A percentile compares a stretch with the other conserved stretches of the same genome.
Conservation (phyloP, 2,329 filamentous ascomycete genomes). For the Cladosporium cucumerinum region DNA sequence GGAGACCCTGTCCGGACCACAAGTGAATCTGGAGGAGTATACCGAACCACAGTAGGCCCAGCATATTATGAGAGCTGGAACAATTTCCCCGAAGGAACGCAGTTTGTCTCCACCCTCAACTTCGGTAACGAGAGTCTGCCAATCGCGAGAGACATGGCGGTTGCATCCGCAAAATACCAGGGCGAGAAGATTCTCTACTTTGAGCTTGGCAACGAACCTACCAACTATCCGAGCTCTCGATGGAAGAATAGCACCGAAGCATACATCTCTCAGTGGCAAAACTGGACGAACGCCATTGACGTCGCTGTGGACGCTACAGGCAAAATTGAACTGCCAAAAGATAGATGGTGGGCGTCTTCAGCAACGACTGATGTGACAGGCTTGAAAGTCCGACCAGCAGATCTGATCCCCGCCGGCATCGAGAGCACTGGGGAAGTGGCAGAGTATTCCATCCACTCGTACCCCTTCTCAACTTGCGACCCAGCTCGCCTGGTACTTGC, state of each 20-base stretch:
- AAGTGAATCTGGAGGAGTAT: slow-evolving; percentile 28
- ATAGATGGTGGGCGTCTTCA: slow-evolving; percentile 30
- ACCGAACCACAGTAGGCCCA: slow-evolving; percentile 30
- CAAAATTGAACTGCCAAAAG: slow-evolving; percentile 14
- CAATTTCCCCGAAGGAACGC: slow-evolving; percentile 29
- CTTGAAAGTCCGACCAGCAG: slow-evolving; percentile 29
- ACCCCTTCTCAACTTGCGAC: slow-evolving; percentile 32
- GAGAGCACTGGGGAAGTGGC: slow-evolving; percentile 26
- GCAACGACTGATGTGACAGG: slow-evolving; percentile 30
- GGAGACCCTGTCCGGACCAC: slow-evolving; percentile 27
- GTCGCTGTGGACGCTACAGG: slow-evolving; percentile 23
- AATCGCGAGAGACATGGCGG: slow-evolving; percentile 29
- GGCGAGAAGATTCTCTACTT: slow-evolving; percentile 26
- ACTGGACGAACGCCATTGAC: slow-evolving; percentile 30
- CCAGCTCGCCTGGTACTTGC: slow-evolving; percentile 25
- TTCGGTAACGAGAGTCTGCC: slow-evolving; percentile 30
- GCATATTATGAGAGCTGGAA: slow-evolving; percentile 33
- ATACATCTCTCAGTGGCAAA: slow-evolving; percentile 32
- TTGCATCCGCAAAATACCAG: slow-evolving; percentile 30
- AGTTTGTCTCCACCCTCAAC: slow-evolving; percentile 32
- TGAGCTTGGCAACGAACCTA: slow-evolving; percentile 33
- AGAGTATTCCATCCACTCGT: slow-evolving; percentile 32
- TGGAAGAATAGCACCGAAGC: slow-evolving; percentile 28
- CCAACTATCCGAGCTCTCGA: slow-evolving; percentile 26
- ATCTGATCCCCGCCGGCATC: slow-evolving; percentile 31